A percentile compares a stretch with the other conserved stretches of the same genome.
Conservation (phyloP, 352 stramenopile species). For the Phytophthora kernoviae region DNA sequence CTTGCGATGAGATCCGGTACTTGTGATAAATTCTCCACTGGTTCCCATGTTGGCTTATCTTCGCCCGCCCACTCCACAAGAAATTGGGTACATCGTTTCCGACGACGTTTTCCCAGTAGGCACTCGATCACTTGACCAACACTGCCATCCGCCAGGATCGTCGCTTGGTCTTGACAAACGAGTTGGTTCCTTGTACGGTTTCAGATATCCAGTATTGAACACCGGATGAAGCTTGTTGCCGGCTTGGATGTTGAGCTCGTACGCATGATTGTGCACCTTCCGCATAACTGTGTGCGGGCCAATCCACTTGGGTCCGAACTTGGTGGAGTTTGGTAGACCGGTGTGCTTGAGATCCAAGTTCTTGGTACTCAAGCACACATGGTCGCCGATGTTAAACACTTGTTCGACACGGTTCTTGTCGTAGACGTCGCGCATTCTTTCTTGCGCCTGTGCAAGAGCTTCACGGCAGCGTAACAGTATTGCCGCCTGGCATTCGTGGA, state of each 20-base stretch:
- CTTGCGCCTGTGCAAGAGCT: slow-evolving; percentile 11
- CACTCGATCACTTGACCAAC: slow-evolving; percentile 6
- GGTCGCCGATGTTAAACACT: slow-evolving; percentile 9
- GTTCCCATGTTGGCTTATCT: not conserved
- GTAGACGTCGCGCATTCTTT: slow-evolving; percentile 17
- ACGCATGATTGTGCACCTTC: slow-evolving; percentile 20
- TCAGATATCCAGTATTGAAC: slow-evolving; percentile 16
- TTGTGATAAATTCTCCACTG: slow-evolving; percentile 4
- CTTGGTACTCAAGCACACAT: slow-evolving; percentile 21
- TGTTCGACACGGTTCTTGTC: slow-evolving; percentile 14
- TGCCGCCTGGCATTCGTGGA: slow-evolving; percentile 13
- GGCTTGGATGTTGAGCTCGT: slow-evolving; percentile 26
- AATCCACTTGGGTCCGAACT: slow-evolving; percentile 23
- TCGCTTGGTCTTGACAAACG: not conserved
- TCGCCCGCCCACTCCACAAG: not conserved
- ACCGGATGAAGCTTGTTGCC: slow-evolving; percentile 16
- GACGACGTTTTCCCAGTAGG: not conserved
- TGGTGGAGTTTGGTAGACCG: slow-evolving; percentile 15
- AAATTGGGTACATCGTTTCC: slow-evolving; percentile 9
- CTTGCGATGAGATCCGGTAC: slow-evolving; percentile 7
- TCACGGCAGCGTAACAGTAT: slow-evolving; percentile 16
- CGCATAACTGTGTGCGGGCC: slow-evolving; percentile 20
- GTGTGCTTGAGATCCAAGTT: slow-evolving; percentile 19
- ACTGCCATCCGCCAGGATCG: slow-evolving; percentile 6
- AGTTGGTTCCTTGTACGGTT: slow-evolving; percentile 10